Evolutionary conservation across 148 eudicot genomes (phyloP), one percentile per base, ranked within the genome.

Genomic region (Fagopyrum tataricum): DNA sequence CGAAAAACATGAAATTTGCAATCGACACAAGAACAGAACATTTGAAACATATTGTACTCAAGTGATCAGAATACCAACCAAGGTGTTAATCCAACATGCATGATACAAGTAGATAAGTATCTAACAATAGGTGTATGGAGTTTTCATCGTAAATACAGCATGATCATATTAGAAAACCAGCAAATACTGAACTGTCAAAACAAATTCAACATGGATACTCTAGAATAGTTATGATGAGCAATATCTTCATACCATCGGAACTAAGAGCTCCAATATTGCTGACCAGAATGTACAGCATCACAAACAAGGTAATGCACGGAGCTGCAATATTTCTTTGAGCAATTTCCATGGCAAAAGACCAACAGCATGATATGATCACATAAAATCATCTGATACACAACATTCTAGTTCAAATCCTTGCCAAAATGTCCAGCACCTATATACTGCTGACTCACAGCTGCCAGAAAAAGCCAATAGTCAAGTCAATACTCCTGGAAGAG

Each of bases 211-310:
- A 46, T 8, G 49, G 49, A 46, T 46, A 46, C 49, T 46, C 49
- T 46, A 8, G 13, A 46, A 46, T 31, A 31, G 37, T 31, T 31
- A 31, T 31, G 37, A 31, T 31, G 37, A 31, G 21, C 23, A 73
- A 76, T 44, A 48, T 37, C 55, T 41, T 53, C 80, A 18, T 84
- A 90, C 96, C 96, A 77, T 90, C 96, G 74, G 89, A 90, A 84
- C 82, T 89, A 78, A 91, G 90, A 73, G 87, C 80, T 77, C 61
- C 75, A 44, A 70, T 71, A 75, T 61, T 59, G 76, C 67, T 67
- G 73, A 80, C 70, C 78, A 85, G 75, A 81, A 68, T 78, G 77
- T 41, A 85, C 51, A 84, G 73, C 64, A 81, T 71, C 41, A 86
- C 37, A 73, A 81, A 67, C 53, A 76, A 77, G 41, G 88, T 47